These are phyloP conservation scores for Cephalotrichum gorgonifer DNA, from an alignment of 2,329 filamentous ascomycete species.

Conservation along the genomic window DNA sequence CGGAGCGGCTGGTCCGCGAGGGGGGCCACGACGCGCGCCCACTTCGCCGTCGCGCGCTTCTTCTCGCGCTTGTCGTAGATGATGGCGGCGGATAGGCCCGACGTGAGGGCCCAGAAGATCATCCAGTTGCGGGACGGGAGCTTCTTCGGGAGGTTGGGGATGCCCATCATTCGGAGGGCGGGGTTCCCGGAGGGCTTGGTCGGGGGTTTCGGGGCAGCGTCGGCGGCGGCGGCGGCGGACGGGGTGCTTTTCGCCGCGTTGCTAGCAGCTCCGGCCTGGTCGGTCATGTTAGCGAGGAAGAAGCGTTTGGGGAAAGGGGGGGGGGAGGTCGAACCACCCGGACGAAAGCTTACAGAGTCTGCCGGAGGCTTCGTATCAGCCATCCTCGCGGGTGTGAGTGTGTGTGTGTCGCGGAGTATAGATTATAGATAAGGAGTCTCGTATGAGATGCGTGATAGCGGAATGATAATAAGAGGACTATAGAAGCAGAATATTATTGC, in stretches of 20 bases:
- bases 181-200: slow-evolving; percentile 42
- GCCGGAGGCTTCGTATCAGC: slow-evolving; percentile 3
- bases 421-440: not conserved
- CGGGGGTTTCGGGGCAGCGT: not conserved
- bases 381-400: not conserved
- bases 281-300: not conserved
- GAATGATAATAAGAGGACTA: not conserved
- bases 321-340: too few species aligned
- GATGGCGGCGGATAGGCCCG: slow-evolving; percentile 67
- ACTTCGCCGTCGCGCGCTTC: slow-evolving; percentile 73
- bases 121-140: slow-evolving; percentile 96
- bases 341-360: slow-evolving; percentile 1
- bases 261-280: not conserved
- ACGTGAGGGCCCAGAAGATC: slow-evolving; percentile 79
- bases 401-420: too few species aligned
- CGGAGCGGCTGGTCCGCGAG: slow-evolving; percentile 68
- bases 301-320: not conserved
- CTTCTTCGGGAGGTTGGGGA: slow-evolving; percentile 73
- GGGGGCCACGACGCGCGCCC: slow-evolving; percentile 76
- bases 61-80: slow-evolving; percentile 92
- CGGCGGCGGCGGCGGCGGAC: not conserved
- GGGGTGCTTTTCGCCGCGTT: not conserved
- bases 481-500: not conserved
- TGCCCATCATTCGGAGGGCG: slow-evolving; percentile 67
- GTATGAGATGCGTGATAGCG: not conserved